phyloP scores from a whole-genome alignment of 495 filamentous ascomycete species.

The Xylaria bambusicola region DNA sequence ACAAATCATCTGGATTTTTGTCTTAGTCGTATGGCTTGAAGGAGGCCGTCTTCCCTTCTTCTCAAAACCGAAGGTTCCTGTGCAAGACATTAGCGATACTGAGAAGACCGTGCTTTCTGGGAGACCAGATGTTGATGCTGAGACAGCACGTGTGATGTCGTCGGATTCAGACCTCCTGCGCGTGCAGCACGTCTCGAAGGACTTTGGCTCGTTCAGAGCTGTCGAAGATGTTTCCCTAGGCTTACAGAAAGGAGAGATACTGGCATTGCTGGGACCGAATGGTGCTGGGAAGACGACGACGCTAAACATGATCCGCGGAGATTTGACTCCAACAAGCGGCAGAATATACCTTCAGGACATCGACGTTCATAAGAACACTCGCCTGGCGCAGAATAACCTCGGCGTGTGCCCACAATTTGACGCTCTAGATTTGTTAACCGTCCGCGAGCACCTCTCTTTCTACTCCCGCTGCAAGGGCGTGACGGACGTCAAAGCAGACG shows the following conservation, averaged over 20 bases:
- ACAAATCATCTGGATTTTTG: conserved; percentile 67
- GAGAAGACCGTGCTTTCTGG: conserved; percentile 20
- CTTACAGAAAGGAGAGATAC: conserved; percentile 65
- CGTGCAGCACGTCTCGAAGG: conserved; percentile 65
- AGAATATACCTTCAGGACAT: conserved; percentile 68
- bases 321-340: conserved; percentile 59
- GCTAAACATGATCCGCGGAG: conserved; percentile 72
- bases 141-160: conserved; percentile 49
- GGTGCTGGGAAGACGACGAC: conserved; percentile 77
- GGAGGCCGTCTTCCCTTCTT: conserved; percentile 51
- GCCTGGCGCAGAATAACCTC: conserved; percentile 26
- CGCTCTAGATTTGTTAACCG: conserved; percentile 59
- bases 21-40: conserved; percentile 68
- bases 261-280: conserved; percentile 72
- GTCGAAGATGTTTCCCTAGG: conserved; percentile 72
- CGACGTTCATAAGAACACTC: conserved; percentile 44
- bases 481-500: conserved; percentile 53
- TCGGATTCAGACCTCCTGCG: conserved; percentile 61
- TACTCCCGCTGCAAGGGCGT: conserved; percentile 66
- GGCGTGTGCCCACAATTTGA: conserved; percentile 66
- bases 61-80: conserved; percentile 20
- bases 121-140: conserved; percentile 25
- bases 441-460: conserved; percentile 63
- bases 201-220: conserved; percentile 60
- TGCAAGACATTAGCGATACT: conserved; percentile 21